Evolutionary conservation across 768 basidiomycete species (phyloP).

Genomic region (Leucosporidium creatinivorum): DNA sequence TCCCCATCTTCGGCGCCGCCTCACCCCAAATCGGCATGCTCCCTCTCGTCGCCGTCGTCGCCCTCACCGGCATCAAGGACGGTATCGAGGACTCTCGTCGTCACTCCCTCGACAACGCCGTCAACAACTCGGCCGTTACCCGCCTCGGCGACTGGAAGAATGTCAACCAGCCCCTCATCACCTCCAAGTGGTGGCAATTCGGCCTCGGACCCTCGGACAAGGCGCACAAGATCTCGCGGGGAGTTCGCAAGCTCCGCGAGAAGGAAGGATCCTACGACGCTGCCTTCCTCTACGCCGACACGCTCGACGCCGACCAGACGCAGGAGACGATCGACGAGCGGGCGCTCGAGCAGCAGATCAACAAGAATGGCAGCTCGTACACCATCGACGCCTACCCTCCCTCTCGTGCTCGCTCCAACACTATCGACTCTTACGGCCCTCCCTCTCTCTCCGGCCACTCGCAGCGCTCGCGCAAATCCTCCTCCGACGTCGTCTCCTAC

Average conservation of each 20-base stretch:
- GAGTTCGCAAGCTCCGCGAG: conserved; percentile 75
- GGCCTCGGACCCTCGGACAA: conserved; percentile 41
- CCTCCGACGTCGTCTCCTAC: conserved; percentile 73
- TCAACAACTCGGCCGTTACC: conserved; percentile 89
- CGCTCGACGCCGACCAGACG: conserved; percentile 7
- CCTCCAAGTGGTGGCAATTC: conserved; percentile 68
- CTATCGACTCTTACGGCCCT: conserved; percentile 13
- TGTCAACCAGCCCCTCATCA: conserved; percentile 73
- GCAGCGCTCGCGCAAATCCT: conserved; percentile 35
- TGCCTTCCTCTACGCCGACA: conserved; percentile 34
- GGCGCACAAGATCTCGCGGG: conserved; percentile 63
- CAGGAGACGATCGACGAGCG: conserved; percentile 17
- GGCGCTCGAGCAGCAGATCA: conserved; percentile 5
- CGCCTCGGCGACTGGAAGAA: conserved; percentile 84
- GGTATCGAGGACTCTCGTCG: conserved; percentile 94
- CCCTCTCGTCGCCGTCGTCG: conserved; percentile 77
- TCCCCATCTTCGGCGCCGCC: conserved; percentile 83
- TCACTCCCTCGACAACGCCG: conserved; percentile 75
- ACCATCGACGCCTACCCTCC: conserved; percentile 16
- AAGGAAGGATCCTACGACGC: conserved; percentile 52
- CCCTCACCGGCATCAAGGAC: conserved; percentile 89
- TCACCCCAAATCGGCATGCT: conserved; percentile 72
- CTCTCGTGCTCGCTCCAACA: conserved; percentile 16
- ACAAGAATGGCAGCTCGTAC: conserved; percentile 7
- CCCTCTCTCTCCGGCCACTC: conserved; percentile 11